phyloP scores from a whole-genome alignment of 257 asterid species.

The Oldenlandia corymbosa region DNA sequence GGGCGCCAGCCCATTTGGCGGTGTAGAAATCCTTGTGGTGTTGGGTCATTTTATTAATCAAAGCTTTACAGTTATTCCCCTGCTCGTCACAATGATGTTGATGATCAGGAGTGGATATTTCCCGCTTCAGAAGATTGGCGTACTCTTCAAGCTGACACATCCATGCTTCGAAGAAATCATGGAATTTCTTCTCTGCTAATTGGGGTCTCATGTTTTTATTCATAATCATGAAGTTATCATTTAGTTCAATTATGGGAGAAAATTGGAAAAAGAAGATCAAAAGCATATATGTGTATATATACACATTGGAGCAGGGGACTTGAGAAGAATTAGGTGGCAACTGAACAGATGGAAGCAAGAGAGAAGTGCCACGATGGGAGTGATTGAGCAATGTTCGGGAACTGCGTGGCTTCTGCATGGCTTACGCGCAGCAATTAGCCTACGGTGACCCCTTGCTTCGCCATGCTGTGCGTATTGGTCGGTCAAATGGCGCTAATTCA shows the following conservation, averaged over 20 bases:
- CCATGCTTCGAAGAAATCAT: slow-evolving; percentile 49
- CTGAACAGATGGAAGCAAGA: slow-evolving; percentile 21
- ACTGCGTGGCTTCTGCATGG: slow-evolving; percentile 32
- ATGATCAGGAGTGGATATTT: too few species aligned
- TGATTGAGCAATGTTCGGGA: slow-evolving; percentile 11
- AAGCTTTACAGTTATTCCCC: slow-evolving; percentile 3
- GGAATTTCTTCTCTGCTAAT: slow-evolving; percentile 31
- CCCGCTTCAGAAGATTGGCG: slow-evolving; percentile 18
- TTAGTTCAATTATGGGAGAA: too few species aligned
- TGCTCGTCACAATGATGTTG: slow-evolving; percentile 5
- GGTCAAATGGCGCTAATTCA: neutral
- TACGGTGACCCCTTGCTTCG: too few species aligned
- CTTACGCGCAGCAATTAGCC: slow-evolving; percentile 22
- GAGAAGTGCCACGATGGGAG: slow-evolving; percentile 26
- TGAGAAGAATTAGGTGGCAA: neutral
- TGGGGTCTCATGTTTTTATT: slow-evolving; percentile 25
- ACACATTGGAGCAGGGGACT: too few species aligned
- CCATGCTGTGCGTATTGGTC: neutral
- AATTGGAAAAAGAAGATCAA: too few species aligned
- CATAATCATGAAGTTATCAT: too few species aligned
- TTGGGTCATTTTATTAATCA: slow-evolving; percentile 39
- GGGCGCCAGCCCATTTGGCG: slow-evolving; percentile 56
- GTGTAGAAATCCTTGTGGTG: slow-evolving; percentile 66
- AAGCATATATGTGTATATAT: too few species aligned
- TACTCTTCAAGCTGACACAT: slow-evolving; percentile 47